phyloP scores from a whole-genome alignment of 78 protist species.

The Thecamonas trahens region DNA sequence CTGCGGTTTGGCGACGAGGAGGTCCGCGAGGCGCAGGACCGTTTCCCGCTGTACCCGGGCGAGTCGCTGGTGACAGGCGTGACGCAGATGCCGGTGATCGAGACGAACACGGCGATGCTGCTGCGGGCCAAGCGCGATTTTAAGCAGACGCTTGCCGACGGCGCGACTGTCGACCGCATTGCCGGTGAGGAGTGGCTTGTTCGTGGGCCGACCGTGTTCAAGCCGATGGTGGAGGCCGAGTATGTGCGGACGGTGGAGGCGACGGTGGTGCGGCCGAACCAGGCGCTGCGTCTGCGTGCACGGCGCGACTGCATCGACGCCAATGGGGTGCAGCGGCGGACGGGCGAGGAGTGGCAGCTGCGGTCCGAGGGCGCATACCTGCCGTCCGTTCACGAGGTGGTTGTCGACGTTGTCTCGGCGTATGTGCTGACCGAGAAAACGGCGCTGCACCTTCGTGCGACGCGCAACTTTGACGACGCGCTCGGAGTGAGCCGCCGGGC shows the following conservation, averaged over 20 bases:
- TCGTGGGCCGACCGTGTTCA: conserved; percentile 76
- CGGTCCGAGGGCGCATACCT: conserved; percentile 43
- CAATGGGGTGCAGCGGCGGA: conserved; percentile 7
- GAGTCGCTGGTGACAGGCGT: conserved; percentile 49
- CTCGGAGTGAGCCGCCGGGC: conserved; percentile 42
- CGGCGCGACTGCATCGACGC: conserved; percentile 24
- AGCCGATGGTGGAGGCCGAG: conserved; percentile 54
- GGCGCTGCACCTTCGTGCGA: conserved; percentile 76
- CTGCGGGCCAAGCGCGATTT: conserved; percentile 70
- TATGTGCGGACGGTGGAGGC: conserved; percentile 47
- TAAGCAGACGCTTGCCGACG: conserved; percentile 19
- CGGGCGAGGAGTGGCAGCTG: conserved; percentile 86
- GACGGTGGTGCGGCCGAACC: conserved; percentile 47
- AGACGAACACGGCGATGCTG: conserved; percentile 59
- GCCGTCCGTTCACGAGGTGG: conserved; percentile 71
- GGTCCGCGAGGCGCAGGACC: conserved; percentile 52
- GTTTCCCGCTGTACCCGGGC: conserved; percentile 86
- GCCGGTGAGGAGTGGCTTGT: conserved; percentile 86
- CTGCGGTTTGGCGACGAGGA: conserved; percentile 72
- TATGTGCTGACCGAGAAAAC: conserved; percentile 59
- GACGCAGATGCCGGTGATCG: conserved; percentile 49
- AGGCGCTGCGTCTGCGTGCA: conserved; percentile 77
- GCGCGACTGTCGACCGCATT: conserved; percentile 5
- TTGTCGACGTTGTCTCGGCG: conserved; percentile 42
- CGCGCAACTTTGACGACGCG: conserved; percentile 54